Base-by-base conservation (phyloP, 805 yeast species). In the Suhomyces vadensis region DNA sequence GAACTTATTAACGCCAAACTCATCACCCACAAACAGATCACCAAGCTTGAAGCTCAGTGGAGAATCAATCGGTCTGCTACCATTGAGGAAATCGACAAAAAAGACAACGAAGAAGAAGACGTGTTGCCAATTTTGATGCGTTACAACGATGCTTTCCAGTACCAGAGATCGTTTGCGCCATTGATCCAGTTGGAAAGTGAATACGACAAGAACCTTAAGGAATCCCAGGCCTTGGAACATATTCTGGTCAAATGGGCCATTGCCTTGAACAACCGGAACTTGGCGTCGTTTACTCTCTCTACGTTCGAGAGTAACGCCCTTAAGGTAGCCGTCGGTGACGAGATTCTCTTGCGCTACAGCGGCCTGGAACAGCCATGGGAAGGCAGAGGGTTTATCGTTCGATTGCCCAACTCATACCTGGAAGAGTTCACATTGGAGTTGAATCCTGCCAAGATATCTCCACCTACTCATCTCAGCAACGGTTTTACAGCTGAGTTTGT, bases 81-180 rank as follows among this genome's bases (percentile, higher is more conserved):
- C 1, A 68, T 87, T n/a, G 77, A 73, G 22, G 95, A 88, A 54
- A 64, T 82, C 41, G 81, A 78, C 29, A 65, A 71, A 16, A 71
- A 73, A 1, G 79, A 74, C 41, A 54, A 54, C 4, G 75, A 68
- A 25, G 87, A 79, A 41, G 75, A 71, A 37, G 85, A 83, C 42
- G 73, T 87, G 3, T 75, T 77, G 21, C 95, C 95, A 1, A 81
- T 87, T 31, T 69, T 85, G 42, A 74, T 87, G 75, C 74, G 91
- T 42, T 91, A 89, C 61, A 77, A 74, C 41, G 95, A 89, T 63
- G 95, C 91, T 0, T 83, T 76, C 60, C 89, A 88, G 57, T 89
- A 91, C 62, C 96, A 89, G 63, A 72, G 89, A 46, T 77, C 88
- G 3, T 89, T 84, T 64, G 94, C 87, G 8, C 97, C 97, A 0